A percentile compares a stretch with the other conserved stretches of the same genome.
These are phyloP conservation scores for Komagataella populi DNA, from an alignment of 805 yeast genomes.

Conservation along the genomic window DNA sequence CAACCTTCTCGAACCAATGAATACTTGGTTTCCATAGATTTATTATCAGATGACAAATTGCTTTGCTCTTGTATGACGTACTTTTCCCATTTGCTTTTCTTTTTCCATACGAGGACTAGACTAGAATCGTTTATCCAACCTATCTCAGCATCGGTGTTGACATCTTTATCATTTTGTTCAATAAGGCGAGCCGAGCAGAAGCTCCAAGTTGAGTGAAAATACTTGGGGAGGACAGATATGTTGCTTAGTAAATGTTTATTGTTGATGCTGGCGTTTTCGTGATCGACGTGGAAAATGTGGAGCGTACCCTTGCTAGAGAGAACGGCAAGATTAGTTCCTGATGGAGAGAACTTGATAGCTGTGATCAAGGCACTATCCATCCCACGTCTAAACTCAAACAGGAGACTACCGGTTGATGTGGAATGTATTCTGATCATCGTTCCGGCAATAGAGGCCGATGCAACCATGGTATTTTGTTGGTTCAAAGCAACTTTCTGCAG, in stretches of 20 bases:
- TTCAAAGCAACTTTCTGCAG: slow-evolving; percentile 53
- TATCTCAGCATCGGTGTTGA: slow-evolving; percentile 12
- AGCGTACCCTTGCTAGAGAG: slow-evolving; percentile 82
- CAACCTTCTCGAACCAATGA: background rate
- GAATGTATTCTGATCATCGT: slow-evolving; percentile 69
- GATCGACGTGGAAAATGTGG: slow-evolving; percentile 53
- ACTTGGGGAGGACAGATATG: slow-evolving; percentile 51
- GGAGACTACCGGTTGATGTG: slow-evolving; percentile 47
- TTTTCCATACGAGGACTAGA: slow-evolving; percentile 63
- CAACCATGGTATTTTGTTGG: slow-evolving; percentile 52
- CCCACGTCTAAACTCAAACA: slow-evolving; percentile 86
- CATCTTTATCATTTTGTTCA: slow-evolving; percentile 16
- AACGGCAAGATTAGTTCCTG: slow-evolving; percentile 67
- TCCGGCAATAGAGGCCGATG: slow-evolving; percentile 74
- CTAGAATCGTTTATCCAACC: slow-evolving; percentile 76
- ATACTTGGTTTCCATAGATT: background rate
- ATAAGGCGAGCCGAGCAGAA: slow-evolving; percentile 56
- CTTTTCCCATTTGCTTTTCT: slow-evolving; percentile 73
- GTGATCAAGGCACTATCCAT: slow-evolving; percentile 72
- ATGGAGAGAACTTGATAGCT: slow-evolving; percentile 73
- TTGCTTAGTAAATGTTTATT: slow-evolving; percentile 55
- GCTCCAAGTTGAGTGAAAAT: slow-evolving; percentile 81
- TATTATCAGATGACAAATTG: background rate
- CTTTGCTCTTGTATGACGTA: slow-evolving; percentile 46
- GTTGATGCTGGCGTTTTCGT: slow-evolving; percentile 17